Base-by-base conservation (phyloP, 2,329 filamentous ascomycete genomes). In the Epichloe brachyelytri region DNA sequence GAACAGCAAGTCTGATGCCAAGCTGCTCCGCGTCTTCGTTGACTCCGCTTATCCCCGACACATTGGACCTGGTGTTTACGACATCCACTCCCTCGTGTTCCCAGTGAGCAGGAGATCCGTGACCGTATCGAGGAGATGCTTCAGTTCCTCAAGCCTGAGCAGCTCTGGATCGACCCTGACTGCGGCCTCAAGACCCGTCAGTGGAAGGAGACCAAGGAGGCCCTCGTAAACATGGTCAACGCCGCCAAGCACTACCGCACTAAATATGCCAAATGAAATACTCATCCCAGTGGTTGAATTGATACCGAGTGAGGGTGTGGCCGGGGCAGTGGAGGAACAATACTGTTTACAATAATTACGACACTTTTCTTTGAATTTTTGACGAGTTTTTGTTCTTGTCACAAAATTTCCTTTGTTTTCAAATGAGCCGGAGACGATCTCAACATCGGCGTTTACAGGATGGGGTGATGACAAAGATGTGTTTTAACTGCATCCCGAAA, bases 1-100 rank as follows among this genome's bases (percentile, higher is more conserved):
- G 85, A 98, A 98, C 88, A 94, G 87, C 86, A 98, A 98, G 86
- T 95, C 88, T 63, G 93, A 98, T 66, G 93, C 93, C 68, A 98
- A 98, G 86, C 85, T 98, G 62, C 86, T 98, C 69, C 86, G 91
- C 76, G 93, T 98, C 72, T 98, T 98, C 69, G 88, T 96, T 62
- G 91, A 97, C 71, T 87, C 93, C 75, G 87, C 85, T 55, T 97
- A 97, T 79, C 91, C 90, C 62, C 88, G 91, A 66, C 91, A 98
- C 80, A 98, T 98, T 63, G 93, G 93, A 58, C 93, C 93, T 58
- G 93, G 91, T 85, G 93, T 98, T 73, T 98, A 97, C 72, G 93
- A 98, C 75, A 98, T 98, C 78, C 93, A 98, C 86, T 95, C 88
- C 93, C 93, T 61, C 91, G 93, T 86, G 82, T 98, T 55, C 93